These are phyloP conservation scores for Nakazawaea pomicola DNA, from an alignment of 805 yeast genomes.

Conservation along the genomic window DNA sequence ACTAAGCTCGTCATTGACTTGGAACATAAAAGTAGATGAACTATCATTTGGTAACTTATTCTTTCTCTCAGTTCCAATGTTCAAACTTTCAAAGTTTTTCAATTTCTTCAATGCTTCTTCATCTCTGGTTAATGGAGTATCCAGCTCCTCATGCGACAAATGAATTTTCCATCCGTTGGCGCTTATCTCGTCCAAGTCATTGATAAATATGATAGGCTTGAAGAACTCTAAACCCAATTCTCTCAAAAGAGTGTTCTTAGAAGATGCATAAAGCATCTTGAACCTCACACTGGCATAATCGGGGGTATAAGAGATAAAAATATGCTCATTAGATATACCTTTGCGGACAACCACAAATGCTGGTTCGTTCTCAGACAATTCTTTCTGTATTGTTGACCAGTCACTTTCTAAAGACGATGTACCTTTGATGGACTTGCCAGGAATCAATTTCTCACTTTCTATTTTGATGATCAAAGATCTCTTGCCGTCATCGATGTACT, in stretches of 20 bases:
- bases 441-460: constrained; percentile 25
- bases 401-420: constrained; percentile 28
- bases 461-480: constrained; percentile 26
- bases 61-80: constrained; percentile 25
- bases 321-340: constrained; percentile 25
- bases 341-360: constrained; percentile 45
- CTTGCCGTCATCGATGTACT: constrained; percentile 27
- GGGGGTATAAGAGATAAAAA: constrained; percentile 82
- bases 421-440: constrained; percentile 27
- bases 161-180: constrained; percentile 41
- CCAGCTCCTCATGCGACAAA: constrained; percentile 29
- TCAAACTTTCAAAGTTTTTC: constrained; percentile 35
- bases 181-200: constrained; percentile 51
- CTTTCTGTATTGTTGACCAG: constrained; percentile 27
- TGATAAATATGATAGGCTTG: constrained; percentile 46
- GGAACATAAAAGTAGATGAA: constrained; percentile 11
- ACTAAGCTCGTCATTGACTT: constrained; percentile 12
- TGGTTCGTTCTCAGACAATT: constrained; percentile 35
- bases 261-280: constrained; percentile 93
- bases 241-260: constrained; percentile 70
- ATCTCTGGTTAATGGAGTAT: constrained; percentile 50
- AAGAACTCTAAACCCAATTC: constrained; percentile 62
- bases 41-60: constrained; percentile 19
- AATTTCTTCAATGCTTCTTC: constrained; percentile 49
- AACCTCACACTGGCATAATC: constrained; percentile 75